A percentile compares a stretch with the other conserved stretches of the same genome.
These are phyloP conservation scores for Talaromyces stipitatus DNA, from an alignment of 495 filamentous ascomycete genomes.

Conservation along the genomic window DNA sequence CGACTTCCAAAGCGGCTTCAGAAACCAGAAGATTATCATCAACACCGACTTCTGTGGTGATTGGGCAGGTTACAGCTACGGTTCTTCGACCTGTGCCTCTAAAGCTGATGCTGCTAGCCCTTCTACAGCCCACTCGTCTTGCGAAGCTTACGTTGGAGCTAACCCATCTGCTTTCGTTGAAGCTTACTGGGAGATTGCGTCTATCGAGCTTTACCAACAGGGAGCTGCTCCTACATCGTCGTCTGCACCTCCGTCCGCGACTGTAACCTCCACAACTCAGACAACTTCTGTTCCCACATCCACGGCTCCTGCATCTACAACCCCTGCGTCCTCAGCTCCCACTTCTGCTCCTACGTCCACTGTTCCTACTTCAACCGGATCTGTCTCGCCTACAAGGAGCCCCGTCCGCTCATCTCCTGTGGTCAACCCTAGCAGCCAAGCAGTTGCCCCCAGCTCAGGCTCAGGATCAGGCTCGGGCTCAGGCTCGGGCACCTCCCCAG, in stretches of 20 bases:
- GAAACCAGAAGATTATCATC: slow-evolving; percentile 66
- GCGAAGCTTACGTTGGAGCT: slow-evolving; percentile 56
- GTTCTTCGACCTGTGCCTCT: slow-evolving; percentile 26
- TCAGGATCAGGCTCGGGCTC: neutral
- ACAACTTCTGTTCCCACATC: slow-evolving; percentile 10
- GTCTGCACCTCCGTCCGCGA: slow-evolving; percentile 1
- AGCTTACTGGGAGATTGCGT: slow-evolving; percentile 68
- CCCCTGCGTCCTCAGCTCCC: neutral
- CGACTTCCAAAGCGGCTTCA: slow-evolving; percentile 59
- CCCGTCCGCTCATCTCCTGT: neutral
- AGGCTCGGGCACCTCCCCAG: neutral
- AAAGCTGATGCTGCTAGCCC: slow-evolving; percentile 22
- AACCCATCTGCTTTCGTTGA: slow-evolving; percentile 53
- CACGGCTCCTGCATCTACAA: neutral
- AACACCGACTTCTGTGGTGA: slow-evolving; percentile 85
- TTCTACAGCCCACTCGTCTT: slow-evolving; percentile 34
- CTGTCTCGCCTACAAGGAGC: neutral
- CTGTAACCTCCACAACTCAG: neutral
- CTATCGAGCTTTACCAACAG: slow-evolving; percentile 53
- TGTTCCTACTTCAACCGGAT: neutral
- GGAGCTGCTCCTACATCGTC: slow-evolving; percentile 1
- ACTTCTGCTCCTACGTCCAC: slow-evolving; percentile 8
- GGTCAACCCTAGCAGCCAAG: neutral
- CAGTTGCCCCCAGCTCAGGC: neutral
- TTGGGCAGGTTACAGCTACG: slow-evolving; percentile 65